A percentile compares a stretch with the other conserved stretches of the same genome.
Conservation (phyloP, 148 eudicot species). For the Chenopodium suecicum region DNA sequence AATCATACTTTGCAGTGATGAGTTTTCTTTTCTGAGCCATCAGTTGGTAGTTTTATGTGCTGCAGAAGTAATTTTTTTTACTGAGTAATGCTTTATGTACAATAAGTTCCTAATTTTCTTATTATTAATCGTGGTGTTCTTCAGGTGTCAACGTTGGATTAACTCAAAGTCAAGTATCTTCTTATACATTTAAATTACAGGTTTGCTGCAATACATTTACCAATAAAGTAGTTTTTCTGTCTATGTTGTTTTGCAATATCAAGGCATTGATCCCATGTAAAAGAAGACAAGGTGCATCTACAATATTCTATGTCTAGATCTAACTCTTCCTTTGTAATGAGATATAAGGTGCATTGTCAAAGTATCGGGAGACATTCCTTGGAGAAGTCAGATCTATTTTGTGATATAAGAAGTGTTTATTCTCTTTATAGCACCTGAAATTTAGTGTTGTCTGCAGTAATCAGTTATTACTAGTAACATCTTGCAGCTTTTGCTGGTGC, state of each 20-base stretch:
- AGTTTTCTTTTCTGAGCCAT: not conserved
- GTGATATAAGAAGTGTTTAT: too few relatives aligned
- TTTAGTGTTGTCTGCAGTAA: not conserved
- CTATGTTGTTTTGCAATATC: not conserved
- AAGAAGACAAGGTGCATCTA: not conserved
- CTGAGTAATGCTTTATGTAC: not conserved
- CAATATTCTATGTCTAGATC: not conserved
- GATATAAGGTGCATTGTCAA: not conserved
- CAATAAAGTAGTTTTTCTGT: not conserved
- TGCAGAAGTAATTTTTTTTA: not conserved
- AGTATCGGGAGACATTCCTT: too few relatives aligned
- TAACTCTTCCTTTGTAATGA: not conserved
- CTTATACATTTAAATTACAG: conserved; percentile 44
- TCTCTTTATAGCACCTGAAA: not conserved
- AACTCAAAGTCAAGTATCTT: conserved; percentile 27
- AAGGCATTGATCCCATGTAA: not conserved
- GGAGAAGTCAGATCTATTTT: not conserved
- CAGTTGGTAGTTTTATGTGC: conserved; percentile 6
- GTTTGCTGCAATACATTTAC: conserved; percentile 28
- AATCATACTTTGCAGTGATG: not conserved
- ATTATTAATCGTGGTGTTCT: conserved; percentile 7
- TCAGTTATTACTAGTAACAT: not conserved
- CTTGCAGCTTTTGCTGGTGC: not conserved
- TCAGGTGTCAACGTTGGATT: conserved; percentile 41
- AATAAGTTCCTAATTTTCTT: not conserved